Evolutionary conservation across 2,329 filamentous ascomycete species (phyloP), one percentile per base, ranked within the genome.

Genomic region (Aureobasidium zeae): DNA sequence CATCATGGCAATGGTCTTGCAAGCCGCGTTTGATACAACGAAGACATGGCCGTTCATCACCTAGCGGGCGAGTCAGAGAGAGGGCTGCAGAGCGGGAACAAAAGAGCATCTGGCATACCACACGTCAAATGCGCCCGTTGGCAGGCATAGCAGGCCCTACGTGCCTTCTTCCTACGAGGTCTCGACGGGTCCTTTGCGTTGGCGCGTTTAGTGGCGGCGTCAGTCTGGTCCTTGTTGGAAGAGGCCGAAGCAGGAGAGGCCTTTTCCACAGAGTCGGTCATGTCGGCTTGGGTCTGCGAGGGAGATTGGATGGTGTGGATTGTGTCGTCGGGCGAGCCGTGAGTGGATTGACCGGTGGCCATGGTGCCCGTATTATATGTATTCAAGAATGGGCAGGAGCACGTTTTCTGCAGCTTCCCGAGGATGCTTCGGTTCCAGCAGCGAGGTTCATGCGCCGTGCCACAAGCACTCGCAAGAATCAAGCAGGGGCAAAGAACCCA

Each of bases 61-160:
- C 91, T 96, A 58, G 22, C 38, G 29, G 13, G 15, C 8, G n/a
- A 21, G 32, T 38, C 19, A 36, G 32, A 38, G n/a, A 20, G 15
- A 26, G 12, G n/a, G 12, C n/a, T 4, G 22, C 11, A 7, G 8
- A 9, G 15, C 10, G 26, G 21, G 26, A 20, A 11, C 4, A 34
- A 32, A 79, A n/a, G n/a, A n/a, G n/a, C n/a, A n/a, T n/a, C n/a
- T n/a, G n/a, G n/a, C 88, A 76, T 83, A 96, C 91, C 89, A 71
- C 91, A 98, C 52, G 91, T 98, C 62, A 98, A 71, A 74, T 98
- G 91, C 51, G 91, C 91, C 65, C 89, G 76, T 68, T 98, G 91
- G 66, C 91, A 98, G 51, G 91, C 89, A 75, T 83, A 94, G 65
- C 91, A 98, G 46, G 91, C 91, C 63, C 91, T 76, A 54, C 89